A percentile compares a stretch with the other conserved stretches of the same genome.
Evolutionary conservation across 495 filamentous ascomycete genomes (phyloP).

Genomic region (Filosporella fistucella): DNA sequence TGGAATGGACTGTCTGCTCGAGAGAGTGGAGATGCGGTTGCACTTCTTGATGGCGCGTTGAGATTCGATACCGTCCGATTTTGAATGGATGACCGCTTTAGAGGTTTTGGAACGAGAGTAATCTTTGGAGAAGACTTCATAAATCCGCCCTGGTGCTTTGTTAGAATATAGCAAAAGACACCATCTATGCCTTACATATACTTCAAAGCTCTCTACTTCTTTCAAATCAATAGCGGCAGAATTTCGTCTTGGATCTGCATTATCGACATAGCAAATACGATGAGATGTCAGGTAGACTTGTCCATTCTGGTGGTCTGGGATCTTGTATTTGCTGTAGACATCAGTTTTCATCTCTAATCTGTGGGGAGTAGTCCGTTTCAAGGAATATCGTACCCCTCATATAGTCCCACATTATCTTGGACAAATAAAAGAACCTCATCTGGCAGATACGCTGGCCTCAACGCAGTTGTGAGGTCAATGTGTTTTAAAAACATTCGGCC

Average conservation of each 20-base stretch:
- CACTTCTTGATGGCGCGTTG: constrained; percentile 35
- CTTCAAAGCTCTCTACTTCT: constrained; percentile 85
- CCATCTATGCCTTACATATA: constrained; percentile 57
- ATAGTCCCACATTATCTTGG: constrained; percentile 93
- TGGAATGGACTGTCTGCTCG: constrained; percentile 43
- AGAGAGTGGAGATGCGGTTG: constrained; percentile 42
- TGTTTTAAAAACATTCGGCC: constrained; percentile 93
- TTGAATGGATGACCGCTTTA: constrained; percentile 51
- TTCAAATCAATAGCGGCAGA: constrained; percentile 85
- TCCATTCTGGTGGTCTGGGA: constrained; percentile 90
- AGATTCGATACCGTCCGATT: constrained; percentile 32
- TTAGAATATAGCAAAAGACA: constrained; percentile 14
- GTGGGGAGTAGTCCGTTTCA: not conserved
- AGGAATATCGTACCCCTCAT: constrained; percentile 76
- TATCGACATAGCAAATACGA: constrained; percentile 90
- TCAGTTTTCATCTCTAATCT: not conserved
- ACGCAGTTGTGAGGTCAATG: constrained; percentile 90
- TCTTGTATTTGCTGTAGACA: constrained; percentile 81
- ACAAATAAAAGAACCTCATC: constrained; percentile 93
- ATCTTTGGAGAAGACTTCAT: constrained; percentile 94
- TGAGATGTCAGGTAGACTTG: constrained; percentile 95
- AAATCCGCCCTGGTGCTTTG: constrained; percentile 68
- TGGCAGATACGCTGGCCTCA: constrained; percentile 83
- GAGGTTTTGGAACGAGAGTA: constrained; percentile 73
- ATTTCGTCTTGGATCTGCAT: constrained; percentile 78